Base-by-base conservation (phyloP, 2,329 filamentous ascomycete species). In the Fusarium proliferatum region DNA sequence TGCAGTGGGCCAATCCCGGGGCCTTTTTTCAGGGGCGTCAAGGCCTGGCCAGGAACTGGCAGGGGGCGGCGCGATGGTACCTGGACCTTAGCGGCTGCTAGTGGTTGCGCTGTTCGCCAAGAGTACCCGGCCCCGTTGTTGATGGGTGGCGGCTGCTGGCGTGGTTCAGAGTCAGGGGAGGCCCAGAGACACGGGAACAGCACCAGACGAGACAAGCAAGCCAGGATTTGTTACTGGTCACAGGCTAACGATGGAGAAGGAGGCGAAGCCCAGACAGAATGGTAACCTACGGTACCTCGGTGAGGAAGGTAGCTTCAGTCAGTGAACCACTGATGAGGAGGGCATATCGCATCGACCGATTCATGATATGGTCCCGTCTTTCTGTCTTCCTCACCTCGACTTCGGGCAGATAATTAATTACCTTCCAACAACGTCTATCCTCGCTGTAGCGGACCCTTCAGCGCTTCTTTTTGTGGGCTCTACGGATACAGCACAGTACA, bases 21-120 rank as follows among this genome's bases (percentile, higher is more conserved):
- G 38, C 39, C 42, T 48, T 55, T 61, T 51, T 57, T 55, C 63
- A 69, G 69, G 68, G 68, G 67, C 56, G 49, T 57, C 57, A 53
- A 51, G 45, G 39, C 64, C 62, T 51, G 42, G 58, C 58, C 58
- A 60, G 28, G 42, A 39, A 34, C 38, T 36, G 36, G 48, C 64
- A 72, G 66, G 69, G 69, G 67, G 62, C 46, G 49, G 63, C 62
- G 43, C 58, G 71, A 73, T 74, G 67, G 67, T 65, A 69, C 63
- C 71, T 74, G 68, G 46, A 59, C 73, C 65, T 70, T 74, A 72
- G 68, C 69, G 69, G 64, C 60, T 65, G 51, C 64, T 69, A 75
- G 72, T 73, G 72, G 72, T 67, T 52, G 55, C 41, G 45, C 55
- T 58, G 64, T 28, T 61, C 60, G 68, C 71, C 61, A 74, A 74